Evolutionary conservation across 768 basidiomycete genomes (phyloP), one percentile per base, ranked within the genome.

Genomic region (Kwoniella bestiolae): DNA sequence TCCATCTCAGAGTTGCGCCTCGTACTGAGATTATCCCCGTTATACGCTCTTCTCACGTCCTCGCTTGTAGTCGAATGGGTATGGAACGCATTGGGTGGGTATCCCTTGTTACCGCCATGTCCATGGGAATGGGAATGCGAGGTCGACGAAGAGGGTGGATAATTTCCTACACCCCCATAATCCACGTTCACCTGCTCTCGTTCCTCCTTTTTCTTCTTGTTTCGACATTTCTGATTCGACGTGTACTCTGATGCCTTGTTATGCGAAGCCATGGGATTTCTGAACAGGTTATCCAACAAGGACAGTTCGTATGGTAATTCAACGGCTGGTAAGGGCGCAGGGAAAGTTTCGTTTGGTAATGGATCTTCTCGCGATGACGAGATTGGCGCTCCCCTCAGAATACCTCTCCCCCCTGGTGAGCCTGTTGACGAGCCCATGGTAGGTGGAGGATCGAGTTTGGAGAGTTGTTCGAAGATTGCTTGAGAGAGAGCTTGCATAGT

Each of bases 221-320:
- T 45, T 23, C 67, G 65, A 23, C 55, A 59, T 41, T 74, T 69
- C 59, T 67, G 62, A 35, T 69, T 68, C 21, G 69, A 68, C 26
- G 79, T 80, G 50, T 78, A 78, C 21, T 78, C 78, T n/a, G 76
- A 78, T 4, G 79, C 79, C 63, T 79, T 78, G 53, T 76, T 73
- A 50, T 80, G 78, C 29, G 75, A 67, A 2, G 72, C 71, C 77
- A 79, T 76, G 7, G 81, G 81, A 67, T 82, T 80, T 21, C 78
- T 35, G 57, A 82, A 81, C 38, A 82, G 75, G 55, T 81, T 79
- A 65, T 82, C 81, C 28, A 82, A 71, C 7, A 81, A 64, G 3
- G 71, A 69, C 7, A 82, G 70, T 60, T 82, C 81, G 63, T 77
- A 79, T 2, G 81, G 81, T 12, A 82, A 56, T 8, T 70, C 65